Percentiles rank a stretch among this genome's conserved stretches.
Evolutionary conservation across 1,284 basidiomycete genomes (phyloP).

Genomic region (Leccinum colubrinum): DNA sequence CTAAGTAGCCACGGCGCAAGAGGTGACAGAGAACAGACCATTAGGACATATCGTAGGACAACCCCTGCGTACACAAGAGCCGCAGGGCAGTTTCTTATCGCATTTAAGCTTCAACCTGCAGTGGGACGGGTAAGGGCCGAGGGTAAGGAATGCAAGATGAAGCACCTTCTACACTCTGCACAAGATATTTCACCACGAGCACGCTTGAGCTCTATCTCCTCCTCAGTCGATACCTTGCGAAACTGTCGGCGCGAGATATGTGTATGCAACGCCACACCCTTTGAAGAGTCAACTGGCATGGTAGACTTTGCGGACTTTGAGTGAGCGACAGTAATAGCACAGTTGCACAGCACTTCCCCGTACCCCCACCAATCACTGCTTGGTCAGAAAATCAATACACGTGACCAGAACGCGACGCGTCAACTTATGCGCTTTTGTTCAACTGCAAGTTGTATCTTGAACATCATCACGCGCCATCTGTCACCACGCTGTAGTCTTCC

Average conservation of each 20-base stretch:
- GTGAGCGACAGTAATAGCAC: background rate
- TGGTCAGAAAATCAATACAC: slow-evolving; percentile 29
- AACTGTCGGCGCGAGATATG: slow-evolving; percentile 34
- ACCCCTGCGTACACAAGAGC: slow-evolving; percentile 43
- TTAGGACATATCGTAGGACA: slow-evolving; percentile 57
- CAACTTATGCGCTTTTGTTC: background rate
- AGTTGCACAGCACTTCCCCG: background rate
- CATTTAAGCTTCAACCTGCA: slow-evolving; percentile 66
- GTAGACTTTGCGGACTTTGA: background rate
- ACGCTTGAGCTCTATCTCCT: slow-evolving; percentile 51
- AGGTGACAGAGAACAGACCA: slow-evolving; percentile 23
- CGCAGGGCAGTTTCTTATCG: slow-evolving; percentile 59
- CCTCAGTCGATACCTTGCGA: slow-evolving; percentile 45
- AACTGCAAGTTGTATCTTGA: background rate
- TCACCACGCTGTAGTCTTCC: background rate
- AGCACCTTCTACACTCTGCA: slow-evolving; percentile 50
- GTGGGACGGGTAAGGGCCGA: slow-evolving; percentile 3
- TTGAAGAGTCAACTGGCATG: slow-evolving; percentile 33
- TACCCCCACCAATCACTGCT: background rate
- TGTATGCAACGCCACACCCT: slow-evolving; percentile 18
- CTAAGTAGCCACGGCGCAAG: background rate
- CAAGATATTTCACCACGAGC: slow-evolving; percentile 58
- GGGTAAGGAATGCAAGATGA: background rate
- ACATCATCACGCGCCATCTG: background rate
- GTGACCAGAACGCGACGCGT: slow-evolving; percentile 25